These are phyloP conservation scores for Waltergamsia citrina DNA, from an alignment of 2,329 filamentous ascomycete species.

Conservation along the genomic window DNA sequence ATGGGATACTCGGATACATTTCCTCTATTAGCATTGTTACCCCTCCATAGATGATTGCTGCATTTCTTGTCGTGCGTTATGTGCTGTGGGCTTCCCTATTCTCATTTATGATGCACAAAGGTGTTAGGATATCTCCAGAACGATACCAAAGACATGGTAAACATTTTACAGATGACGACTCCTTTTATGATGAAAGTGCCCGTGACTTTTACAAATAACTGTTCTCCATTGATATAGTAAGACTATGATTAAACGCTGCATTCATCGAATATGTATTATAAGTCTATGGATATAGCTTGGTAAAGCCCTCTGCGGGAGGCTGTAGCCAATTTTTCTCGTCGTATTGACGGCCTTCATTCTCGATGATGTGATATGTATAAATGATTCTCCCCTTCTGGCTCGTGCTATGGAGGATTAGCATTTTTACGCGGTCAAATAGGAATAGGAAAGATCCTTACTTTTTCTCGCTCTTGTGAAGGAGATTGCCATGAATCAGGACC, in stretches of 20 bases:
- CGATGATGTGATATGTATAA: conserved; percentile 96
- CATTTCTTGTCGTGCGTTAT: too few species aligned
- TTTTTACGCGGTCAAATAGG: background rate
- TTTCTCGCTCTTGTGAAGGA: conserved; percentile 92
- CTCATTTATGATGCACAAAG: too few species aligned
- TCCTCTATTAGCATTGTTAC: background rate
- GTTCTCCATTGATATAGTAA: too few species aligned
- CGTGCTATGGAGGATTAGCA: conserved; percentile 19
- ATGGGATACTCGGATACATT: conserved; percentile 1
- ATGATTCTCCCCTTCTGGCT: conserved; percentile 84
- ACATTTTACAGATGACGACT: too few species aligned
- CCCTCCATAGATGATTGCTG: conserved; percentile 1
- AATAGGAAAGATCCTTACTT: conserved; percentile 34
- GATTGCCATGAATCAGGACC: conserved; percentile 90
- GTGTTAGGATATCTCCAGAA: too few species aligned
- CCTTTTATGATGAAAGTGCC: too few species aligned
- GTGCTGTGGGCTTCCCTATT: too few species aligned
- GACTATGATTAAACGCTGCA: too few species aligned
- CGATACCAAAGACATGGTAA: too few species aligned
- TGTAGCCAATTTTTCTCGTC: conserved; percentile 91
- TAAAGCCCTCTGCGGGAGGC: conserved; percentile 72
- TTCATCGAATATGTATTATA: background rate
- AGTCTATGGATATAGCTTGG: conserved; percentile 39
- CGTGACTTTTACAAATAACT: too few species aligned
- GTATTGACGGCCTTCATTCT: conserved; percentile 64